phyloP scores from a whole-genome alignment of 139 green algal genomes.

The Picochlorum sp. region DNA sequence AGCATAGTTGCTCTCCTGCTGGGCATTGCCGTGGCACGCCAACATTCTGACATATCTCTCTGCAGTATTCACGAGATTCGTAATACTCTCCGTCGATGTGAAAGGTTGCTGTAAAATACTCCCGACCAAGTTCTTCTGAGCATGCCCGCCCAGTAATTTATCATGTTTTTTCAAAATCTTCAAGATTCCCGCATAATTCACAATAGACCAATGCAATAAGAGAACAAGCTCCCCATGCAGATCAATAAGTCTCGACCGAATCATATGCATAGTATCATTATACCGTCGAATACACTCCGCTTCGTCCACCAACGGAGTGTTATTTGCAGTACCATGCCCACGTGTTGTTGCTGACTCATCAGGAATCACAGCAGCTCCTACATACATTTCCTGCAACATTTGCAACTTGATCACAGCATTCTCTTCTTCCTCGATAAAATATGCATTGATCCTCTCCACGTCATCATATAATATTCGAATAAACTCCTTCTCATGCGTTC shows the following conservation, averaged over 20 bases:
- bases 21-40: background rate
- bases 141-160: conserved; percentile 58
- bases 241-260: conserved; percentile 13
- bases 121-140: conserved; percentile 47
- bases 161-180: conserved; percentile 89
- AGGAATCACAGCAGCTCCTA: background rate
- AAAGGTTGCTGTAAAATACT: conserved; percentile 70
- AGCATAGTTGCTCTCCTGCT: background rate
- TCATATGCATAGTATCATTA: background rate
- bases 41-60: conserved; percentile 40
- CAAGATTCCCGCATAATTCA: conserved; percentile 69
- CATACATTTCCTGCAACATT: conserved; percentile 21
- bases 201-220: conserved; percentile 66
- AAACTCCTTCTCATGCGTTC: background rate
- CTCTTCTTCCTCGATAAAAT: conserved; percentile 73
- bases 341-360: too few relatives aligned
- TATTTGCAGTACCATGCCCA: too few relatives aligned
- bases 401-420: conserved; percentile 66
- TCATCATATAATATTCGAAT: conserved; percentile 5
- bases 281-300: background rate
- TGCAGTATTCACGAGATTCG: conserved; percentile 42
- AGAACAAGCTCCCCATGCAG: conserved; percentile 53
- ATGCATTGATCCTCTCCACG: conserved; percentile 49
- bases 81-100: conserved; percentile 56
- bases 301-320: too few relatives aligned